These are phyloP conservation scores for Cryptococcus deneoformans DNA, from an alignment of 1,284 basidiomycete genomes.

Conservation along the genomic window DNA sequence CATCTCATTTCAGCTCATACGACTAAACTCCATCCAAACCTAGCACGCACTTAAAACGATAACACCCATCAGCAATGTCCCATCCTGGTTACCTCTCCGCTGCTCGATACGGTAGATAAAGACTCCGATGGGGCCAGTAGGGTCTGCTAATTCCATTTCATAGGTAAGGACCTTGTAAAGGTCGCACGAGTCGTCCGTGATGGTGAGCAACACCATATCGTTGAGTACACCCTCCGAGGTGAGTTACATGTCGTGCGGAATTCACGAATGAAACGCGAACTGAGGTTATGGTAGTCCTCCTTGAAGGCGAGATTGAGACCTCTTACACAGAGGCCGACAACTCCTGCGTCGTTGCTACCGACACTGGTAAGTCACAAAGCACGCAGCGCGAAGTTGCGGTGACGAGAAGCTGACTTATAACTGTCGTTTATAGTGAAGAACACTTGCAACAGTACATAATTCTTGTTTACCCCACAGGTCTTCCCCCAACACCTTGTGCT, in stretches of 20 bases:
- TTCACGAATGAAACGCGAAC: background rate
- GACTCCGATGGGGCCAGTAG: background rate
- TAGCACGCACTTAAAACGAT: background rate
- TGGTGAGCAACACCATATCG: slow-evolving; percentile 49
- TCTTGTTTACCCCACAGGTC: slow-evolving; percentile 1
- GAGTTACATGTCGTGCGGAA: slow-evolving; percentile 43
- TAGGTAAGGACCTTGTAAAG: slow-evolving; percentile 80
- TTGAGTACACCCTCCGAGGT: slow-evolving; percentile 53
- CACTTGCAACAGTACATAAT: slow-evolving; percentile 74
- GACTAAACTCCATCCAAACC: background rate
- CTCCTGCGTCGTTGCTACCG: slow-evolving; percentile 77
- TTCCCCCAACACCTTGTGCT: slow-evolving; percentile 16
- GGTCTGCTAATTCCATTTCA: slow-evolving; percentile 2
- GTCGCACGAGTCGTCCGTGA: slow-evolving; percentile 79
- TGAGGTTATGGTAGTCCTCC: slow-evolving; percentile 52
- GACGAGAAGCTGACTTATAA: slow-evolving; percentile 1
- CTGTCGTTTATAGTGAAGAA: slow-evolving; percentile 69
- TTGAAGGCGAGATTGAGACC: slow-evolving; percentile 74
- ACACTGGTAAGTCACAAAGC: slow-evolving; percentile 62
- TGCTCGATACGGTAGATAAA: slow-evolving; percentile 36
- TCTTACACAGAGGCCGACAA: slow-evolving; percentile 84
- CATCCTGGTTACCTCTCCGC: slow-evolving; percentile 39
- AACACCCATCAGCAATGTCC: slow-evolving; percentile 20
- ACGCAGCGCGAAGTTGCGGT: background rate
- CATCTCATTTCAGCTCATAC: too few relatives aligned